Percentiles rank a stretch among this genome's conserved stretches.
These are phyloP conservation scores for Raphanus sativus DNA, from an alignment of 345 rosid species.

Conservation along the genomic window DNA sequence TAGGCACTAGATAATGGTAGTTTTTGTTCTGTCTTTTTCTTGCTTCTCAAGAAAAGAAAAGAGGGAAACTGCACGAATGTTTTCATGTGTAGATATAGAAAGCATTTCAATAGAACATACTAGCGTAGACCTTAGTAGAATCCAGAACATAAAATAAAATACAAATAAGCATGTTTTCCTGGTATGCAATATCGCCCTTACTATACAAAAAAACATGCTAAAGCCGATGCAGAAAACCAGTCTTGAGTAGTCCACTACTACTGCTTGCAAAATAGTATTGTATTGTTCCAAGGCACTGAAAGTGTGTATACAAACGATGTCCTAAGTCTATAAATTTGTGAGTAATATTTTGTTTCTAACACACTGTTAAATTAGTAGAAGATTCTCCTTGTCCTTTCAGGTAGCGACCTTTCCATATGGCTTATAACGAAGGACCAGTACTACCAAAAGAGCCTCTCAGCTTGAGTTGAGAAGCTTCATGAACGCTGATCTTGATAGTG, in stretches of 20 bases:
- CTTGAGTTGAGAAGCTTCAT: too few species aligned
- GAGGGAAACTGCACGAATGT: background rate
- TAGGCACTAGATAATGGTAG: too few species aligned
- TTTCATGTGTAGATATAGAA: background rate
- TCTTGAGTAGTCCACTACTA: constrained; percentile 8
- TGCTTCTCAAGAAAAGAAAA: background rate
- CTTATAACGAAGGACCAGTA: too few species aligned
- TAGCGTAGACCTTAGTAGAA: constrained; percentile 15
- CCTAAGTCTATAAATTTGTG: constrained; percentile 20
- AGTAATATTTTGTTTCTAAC: constrained; percentile 24
- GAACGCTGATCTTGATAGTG: too few species aligned
- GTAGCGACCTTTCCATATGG: background rate
- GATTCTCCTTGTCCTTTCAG: constrained; percentile 1
- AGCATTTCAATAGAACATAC: background rate
- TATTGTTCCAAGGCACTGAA: constrained; percentile 19
- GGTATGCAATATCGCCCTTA: constrained; percentile 36
- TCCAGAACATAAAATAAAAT: constrained; percentile 30
- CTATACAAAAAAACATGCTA: constrained; percentile 39
- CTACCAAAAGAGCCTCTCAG: too few species aligned
- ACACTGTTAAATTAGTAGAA: constrained; percentile 27
- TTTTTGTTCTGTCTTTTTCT: background rate
- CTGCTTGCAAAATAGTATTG: constrained; percentile 34
- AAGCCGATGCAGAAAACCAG: constrained; percentile 37
- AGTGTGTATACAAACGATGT: constrained; percentile 22
- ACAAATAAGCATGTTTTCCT: constrained; percentile 22